Base-by-base conservation (phyloP, 2,329 filamentous ascomycete genomes). In the Acephala macrosclerotiorum region DNA sequence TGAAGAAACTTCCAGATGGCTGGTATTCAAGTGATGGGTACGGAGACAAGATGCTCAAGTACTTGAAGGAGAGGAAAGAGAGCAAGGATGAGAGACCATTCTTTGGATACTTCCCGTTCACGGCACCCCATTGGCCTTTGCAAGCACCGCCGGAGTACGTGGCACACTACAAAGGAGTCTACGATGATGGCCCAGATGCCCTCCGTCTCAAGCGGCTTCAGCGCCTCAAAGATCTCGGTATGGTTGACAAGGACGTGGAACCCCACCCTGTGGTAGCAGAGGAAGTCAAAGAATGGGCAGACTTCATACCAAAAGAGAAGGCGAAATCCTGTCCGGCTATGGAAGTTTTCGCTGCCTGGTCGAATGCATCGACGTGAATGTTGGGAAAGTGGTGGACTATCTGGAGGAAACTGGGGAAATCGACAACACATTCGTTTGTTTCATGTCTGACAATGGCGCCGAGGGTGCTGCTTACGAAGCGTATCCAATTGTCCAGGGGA, bases 361-460 rank as follows among this genome's bases (percentile, higher is more conserved):
- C 2, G 65, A 70, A 18, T 47, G 61, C 18, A 90, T 90, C 85
- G 88, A 90, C 70, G 74, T 74, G 64, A 87, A 88, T 66, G 82
- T 90, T 20, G 87, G 87, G 38, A 85, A 84, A 64, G 83, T 89
- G 2, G 77, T 88, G 26, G 78, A 85, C 42, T 89, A 70, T 57
- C 60, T 70, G 2, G 78, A 84, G 63, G 74, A 81, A 51, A 84
- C 82, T 2, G 85, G 82, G 63, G 87, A 90, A 72, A 79, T 87
- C 0, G 87, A 90, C 68, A 88, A 89, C 74, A 90, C 87, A 2
- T 85, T 89, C 66, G 80, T 90, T 58, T 82, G 84, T 72, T 89
- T 90, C 79, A 84, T 89, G 79, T 86, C 82, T 1, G 87, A 89
- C 75, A 89, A 89, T 67, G 87, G 87, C 2, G 86, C 86, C 12